Evolutionary conservation across 768 basidiomycete genomes (phyloP).

Genomic region (Kwoniella bestiolae): DNA sequence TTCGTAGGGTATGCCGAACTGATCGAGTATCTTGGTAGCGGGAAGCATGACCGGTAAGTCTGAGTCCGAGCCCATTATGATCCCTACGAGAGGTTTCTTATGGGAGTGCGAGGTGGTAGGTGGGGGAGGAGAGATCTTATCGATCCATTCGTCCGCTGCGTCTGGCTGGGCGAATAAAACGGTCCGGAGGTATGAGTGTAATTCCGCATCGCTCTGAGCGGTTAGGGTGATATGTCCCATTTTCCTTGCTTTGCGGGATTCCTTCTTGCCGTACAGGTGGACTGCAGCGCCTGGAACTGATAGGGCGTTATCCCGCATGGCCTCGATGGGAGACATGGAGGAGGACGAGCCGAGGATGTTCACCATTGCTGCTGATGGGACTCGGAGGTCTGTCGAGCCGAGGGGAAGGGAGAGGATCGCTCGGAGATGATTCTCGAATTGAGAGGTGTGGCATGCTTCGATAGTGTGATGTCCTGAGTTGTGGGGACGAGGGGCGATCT

Average conservation of each 20-base stretch:
- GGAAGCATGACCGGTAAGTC: constrained; percentile 93
- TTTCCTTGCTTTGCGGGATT: constrained; percentile 86
- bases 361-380: constrained; percentile 86
- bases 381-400: constrained; percentile 83
- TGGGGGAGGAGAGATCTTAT: constrained; percentile 58
- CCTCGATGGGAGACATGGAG: constrained; percentile 62
- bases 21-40: constrained; percentile 79
- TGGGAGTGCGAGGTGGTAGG: constrained; percentile 63
- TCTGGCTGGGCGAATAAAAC: constrained; percentile 65
- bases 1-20: constrained; percentile 86
- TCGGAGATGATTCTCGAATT: constrained; percentile 96
- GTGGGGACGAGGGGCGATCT: constrained; percentile 96
- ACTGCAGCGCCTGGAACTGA: constrained; percentile 73
- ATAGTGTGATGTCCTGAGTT: constrained; percentile 99
- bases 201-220: constrained; percentile 76
- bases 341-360: constrained; percentile 88
- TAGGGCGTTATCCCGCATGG: constrained; percentile 67
- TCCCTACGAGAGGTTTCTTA: constrained; percentile 75
- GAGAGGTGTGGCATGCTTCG: constrained; percentile 93
- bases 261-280: constrained; percentile 94
- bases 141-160: constrained; percentile 58
- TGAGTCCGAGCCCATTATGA: constrained; percentile 99
- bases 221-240: constrained; percentile 97
- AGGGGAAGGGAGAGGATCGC: constrained; percentile 88
- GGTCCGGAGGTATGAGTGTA: constrained; percentile 70